Conservation (phyloP, 306 rosid genomes). For the Gastrolobium villosum region DNA sequence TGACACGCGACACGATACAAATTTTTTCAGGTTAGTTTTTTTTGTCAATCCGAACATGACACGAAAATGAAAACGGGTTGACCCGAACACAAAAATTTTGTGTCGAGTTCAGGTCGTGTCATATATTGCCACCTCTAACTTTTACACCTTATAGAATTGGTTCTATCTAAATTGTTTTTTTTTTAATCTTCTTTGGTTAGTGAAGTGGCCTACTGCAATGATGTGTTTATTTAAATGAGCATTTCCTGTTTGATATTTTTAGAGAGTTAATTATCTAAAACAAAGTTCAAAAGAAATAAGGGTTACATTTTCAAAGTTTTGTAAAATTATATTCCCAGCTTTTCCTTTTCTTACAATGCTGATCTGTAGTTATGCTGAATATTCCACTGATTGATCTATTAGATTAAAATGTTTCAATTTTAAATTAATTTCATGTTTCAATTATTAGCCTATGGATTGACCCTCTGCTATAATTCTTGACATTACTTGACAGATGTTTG, state of each 20-base stretch:
- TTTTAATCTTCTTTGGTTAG: neutral
- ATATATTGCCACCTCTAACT: too few relatives aligned
- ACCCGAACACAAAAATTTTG: too few relatives aligned
- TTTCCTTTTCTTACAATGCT: neutral
- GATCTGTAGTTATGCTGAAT: conserved; percentile 18
- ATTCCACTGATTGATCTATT: neutral
- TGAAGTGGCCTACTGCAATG: neutral
- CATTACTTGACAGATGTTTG: conserved; percentile 29
- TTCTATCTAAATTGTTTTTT: neutral
- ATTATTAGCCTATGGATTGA: conserved; percentile 2
- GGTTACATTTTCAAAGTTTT: neutral
- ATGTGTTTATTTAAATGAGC: neutral
- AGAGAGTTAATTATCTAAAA: neutral
- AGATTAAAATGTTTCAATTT: neutral
- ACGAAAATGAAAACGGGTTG: too few relatives aligned
- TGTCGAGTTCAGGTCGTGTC: too few relatives aligned
- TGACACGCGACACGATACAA: too few relatives aligned
- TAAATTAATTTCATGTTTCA: neutral
- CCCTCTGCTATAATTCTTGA: conserved; percentile 15
- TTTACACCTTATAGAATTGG: neutral
- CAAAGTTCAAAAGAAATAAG: neutral
- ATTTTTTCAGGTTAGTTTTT: too few relatives aligned
- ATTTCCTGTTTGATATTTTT: neutral
- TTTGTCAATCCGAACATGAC: too few relatives aligned
- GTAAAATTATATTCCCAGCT: neutral